phyloP scores from a whole-genome alignment of 2,329 filamentous ascomycete genomes.

The Ilyonectria destructans region DNA sequence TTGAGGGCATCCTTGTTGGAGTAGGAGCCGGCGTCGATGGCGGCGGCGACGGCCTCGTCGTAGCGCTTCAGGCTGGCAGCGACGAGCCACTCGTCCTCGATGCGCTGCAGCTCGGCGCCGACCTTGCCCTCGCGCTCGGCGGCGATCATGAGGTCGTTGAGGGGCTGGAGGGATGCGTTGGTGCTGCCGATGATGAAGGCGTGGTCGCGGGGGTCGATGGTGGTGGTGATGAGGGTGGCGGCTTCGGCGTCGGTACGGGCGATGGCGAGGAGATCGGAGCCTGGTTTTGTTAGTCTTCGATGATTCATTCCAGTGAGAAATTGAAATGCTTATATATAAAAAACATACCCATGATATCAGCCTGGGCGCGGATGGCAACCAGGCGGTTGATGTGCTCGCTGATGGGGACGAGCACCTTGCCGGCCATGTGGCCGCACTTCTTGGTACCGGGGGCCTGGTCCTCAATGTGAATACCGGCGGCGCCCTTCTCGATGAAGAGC shows the following conservation, averaged over 20 bases:
- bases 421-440: slow-evolving; percentile 99
- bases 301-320: not conserved
- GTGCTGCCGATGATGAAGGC: slow-evolving; percentile 92
- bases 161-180: slow-evolving; percentile 86
- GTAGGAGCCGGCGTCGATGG: slow-evolving; percentile 80
- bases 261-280: slow-evolving; percentile 88
- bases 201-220: slow-evolving; percentile 96
- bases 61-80: slow-evolving; percentile 90
- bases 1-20: slow-evolving; percentile 80
- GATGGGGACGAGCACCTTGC: slow-evolving; percentile 97
- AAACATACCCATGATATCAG: slow-evolving; percentile 91
- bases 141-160: slow-evolving; percentile 91
- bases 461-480: slow-evolving; percentile 98
- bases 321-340: slow-evolving; percentile 14
- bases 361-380: slow-evolving; percentile 96
- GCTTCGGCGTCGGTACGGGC: slow-evolving; percentile 98
- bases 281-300: slow-evolving; percentile 55
- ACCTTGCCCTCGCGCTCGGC: slow-evolving; percentile 88
- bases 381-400: slow-evolving; percentile 98
- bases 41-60: slow-evolving; percentile 88
- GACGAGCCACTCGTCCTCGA: slow-evolving; percentile 90
- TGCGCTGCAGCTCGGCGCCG: slow-evolving; percentile 86
- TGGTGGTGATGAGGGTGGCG: slow-evolving; percentile 95
- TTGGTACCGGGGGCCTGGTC: slow-evolving; percentile 98
- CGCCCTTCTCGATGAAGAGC: slow-evolving; percentile 96